Evolutionary conservation across 2,329 filamentous ascomycete species (phyloP), one percentile per base, ranked within the genome.

Genomic region (Fusarium foetens): DNA sequence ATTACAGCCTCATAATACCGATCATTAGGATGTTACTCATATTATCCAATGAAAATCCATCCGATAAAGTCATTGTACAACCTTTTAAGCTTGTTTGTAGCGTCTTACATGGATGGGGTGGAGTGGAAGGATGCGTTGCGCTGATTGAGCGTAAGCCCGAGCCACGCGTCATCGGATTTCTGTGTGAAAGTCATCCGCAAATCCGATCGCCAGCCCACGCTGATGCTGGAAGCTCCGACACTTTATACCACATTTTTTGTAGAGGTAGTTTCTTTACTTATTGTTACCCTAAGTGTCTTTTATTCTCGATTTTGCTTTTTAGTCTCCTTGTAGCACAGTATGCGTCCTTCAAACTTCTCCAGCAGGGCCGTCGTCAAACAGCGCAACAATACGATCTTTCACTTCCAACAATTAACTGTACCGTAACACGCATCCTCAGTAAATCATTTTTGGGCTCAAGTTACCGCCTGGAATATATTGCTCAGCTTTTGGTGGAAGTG

Each of bases 81-180:
- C 5, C 4, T 6, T 27, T 59, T 58, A 69, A 64, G 53, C 66
- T 39, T 69, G 38, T 23, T 38, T 35, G 9, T 38, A 29, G 2
- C 11, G n/a, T 39, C 29, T 63, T 27, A 19, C 27, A 10, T 46
- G 12, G n/a, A 61, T 16, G 5, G 1, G 1, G 31, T 45, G 29
- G 58, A 42, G 48, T 38, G 21, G 31, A 39, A 57, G 31, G 51
- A 45, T 61, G 6, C 17, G 10, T n/a, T 12, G 3, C 52, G 31
- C 12, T 52, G 12, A 23, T 52, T 17, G 25, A 39, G 13, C 6
- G 23, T 57, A 33, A 58, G 31, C 39, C 33, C 39, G 51, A 25
- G 23, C 41, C 23, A 62, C 65, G 63, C 45, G 63, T 58, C 64
- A 39, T 58, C 66, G 66, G 66, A 39, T 69, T 68, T 69, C 43